These are phyloP conservation scores for Chernovozyma aurita DNA, from an alignment of 1,139 yeast genomes.

Conservation along the genomic window DNA sequence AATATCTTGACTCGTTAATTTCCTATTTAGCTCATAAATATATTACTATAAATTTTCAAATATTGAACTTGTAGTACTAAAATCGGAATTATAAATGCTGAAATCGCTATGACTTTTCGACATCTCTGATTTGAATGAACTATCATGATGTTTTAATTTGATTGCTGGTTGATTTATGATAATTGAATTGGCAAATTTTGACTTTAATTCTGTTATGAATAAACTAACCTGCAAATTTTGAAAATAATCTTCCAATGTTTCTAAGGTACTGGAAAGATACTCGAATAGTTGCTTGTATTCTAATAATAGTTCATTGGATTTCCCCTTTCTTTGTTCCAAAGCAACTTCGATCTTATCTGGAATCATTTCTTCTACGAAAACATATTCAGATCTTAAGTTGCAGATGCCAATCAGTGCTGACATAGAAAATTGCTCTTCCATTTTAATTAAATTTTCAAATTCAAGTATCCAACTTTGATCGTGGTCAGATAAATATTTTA, in stretches of 20 bases:
- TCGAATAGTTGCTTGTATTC: constrained; percentile 1
- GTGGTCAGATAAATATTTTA: not conserved
- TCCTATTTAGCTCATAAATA: too few relatives aligned
- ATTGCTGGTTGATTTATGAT: not conserved
- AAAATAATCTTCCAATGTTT: constrained; percentile 5
- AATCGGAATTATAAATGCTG: constrained; percentile 6
- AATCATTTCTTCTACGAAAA: constrained; percentile 1
- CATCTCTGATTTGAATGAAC: constrained; percentile 1
- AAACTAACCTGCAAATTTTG: constrained; percentile 2
- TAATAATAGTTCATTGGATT: not conserved
- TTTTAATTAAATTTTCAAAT: constrained; percentile 3
- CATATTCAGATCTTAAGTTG: constrained; percentile 3
- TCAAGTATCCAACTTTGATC: not conserved
- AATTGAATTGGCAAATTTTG: not conserved
- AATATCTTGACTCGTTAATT: too few relatives aligned
- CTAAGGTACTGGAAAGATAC: constrained; percentile 1
- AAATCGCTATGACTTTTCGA: constrained; percentile 7
- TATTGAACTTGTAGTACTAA: constrained; percentile 5
- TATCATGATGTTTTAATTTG: not conserved
- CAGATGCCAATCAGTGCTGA: constrained; percentile 7
- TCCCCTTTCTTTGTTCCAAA: not conserved
- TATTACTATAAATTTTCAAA: constrained; percentile 3
- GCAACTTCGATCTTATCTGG: not conserved
- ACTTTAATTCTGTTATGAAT: constrained; percentile 5
- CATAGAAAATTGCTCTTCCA: constrained; percentile 7